These are phyloP conservation scores for Andrographis paniculata DNA, from an alignment of 305 asterid species.

Conservation along the genomic window DNA sequence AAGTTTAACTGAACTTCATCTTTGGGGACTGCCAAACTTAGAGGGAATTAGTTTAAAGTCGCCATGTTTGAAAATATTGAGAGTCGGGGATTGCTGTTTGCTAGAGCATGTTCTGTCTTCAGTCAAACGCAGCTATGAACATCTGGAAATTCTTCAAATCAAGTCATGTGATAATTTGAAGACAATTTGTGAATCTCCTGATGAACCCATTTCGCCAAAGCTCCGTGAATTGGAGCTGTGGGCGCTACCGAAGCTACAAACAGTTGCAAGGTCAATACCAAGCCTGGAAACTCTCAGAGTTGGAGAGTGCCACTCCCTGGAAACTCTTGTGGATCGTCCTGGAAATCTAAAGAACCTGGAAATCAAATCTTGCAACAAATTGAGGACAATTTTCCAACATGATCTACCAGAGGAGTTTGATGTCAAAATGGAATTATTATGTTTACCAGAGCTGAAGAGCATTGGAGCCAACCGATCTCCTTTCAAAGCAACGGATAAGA, in stretches of 20 bases:
- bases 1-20: slow-evolving; percentile 18
- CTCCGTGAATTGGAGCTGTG: slow-evolving; percentile 15
- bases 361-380: slow-evolving; percentile 21
- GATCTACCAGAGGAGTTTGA: not conserved
- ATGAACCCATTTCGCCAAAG: not conserved
- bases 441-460: not conserved
- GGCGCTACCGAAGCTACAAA: slow-evolving; percentile 16
- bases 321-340: not conserved
- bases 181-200: not conserved
- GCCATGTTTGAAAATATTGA: slow-evolving; percentile 14
- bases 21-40: slow-evolving; percentile 29
- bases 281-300: slow-evolving; percentile 10
- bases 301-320: slow-evolving; percentile 16
- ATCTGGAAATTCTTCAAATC: slow-evolving; percentile 13
- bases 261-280: not conserved
- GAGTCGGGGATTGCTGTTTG: slow-evolving; percentile 34
- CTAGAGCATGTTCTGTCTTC: slow-evolving; percentile 16
- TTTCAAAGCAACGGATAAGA: not conserved
- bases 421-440: not conserved
- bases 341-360: slow-evolving; percentile 8
- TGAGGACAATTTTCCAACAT: slow-evolving; percentile 8
- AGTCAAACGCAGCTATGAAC: not conserved
- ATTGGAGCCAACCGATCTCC: too few species aligned
- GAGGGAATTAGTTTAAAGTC: slow-evolving; percentile 6
- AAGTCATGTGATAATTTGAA: slow-evolving; percentile 14